Conservation (phyloP, 305 asterid genomes). For the Solanum aculeatissimum region DNA sequence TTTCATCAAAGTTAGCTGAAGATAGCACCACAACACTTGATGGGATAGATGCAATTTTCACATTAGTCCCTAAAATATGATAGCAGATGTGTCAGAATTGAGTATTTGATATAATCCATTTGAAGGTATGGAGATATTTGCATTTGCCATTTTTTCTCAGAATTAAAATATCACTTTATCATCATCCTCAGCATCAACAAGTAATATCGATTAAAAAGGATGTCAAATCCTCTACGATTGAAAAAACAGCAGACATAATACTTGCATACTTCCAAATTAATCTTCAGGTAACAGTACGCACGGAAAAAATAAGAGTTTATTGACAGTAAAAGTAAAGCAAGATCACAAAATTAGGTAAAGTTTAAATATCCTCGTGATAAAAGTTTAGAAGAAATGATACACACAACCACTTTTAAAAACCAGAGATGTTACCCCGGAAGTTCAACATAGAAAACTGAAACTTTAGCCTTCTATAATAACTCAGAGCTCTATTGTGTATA, state of each 20-base stretch:
- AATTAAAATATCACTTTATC: neutral
- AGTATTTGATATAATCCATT: neutral
- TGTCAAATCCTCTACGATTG: neutral
- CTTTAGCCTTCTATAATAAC: neutral
- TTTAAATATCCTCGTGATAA: neutral
- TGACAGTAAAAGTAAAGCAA: neutral
- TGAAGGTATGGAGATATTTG: neutral
- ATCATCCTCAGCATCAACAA: neutral
- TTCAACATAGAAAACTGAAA: neutral
- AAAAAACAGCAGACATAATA: neutral
- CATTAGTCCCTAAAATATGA: slow-evolving; percentile 60
- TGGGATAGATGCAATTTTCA: slow-evolving; percentile 68
- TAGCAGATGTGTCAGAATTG: slow-evolving; percentile 1
- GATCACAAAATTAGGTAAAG: neutral
- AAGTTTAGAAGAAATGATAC: neutral
- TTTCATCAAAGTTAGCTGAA: slow-evolving; percentile 57
- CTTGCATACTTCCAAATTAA: neutral
- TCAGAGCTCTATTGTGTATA: neutral
- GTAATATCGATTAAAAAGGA: neutral
- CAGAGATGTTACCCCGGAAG: neutral
- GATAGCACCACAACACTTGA: slow-evolving; percentile 69
- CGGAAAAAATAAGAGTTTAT: neutral
- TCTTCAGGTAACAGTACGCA: neutral
- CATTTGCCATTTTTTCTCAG: neutral
- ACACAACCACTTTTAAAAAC: neutral